phyloP scores from a whole-genome alignment of 2,329 filamentous ascomycete species.

The Aspergillus sp. region DNA sequence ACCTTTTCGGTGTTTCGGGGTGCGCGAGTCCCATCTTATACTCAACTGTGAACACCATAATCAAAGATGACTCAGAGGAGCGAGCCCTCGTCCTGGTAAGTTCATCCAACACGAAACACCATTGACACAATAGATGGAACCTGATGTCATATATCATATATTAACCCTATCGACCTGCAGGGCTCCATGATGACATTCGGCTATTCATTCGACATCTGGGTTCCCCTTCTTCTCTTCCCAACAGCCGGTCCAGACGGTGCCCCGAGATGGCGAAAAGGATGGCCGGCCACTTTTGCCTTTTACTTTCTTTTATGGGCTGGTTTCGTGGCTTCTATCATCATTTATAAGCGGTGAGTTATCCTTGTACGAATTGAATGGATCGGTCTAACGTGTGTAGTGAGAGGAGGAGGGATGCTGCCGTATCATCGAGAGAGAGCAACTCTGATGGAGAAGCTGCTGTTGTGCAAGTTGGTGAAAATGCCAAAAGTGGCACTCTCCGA shows the following conservation, averaged over 20 bases:
- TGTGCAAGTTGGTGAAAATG: not conserved
- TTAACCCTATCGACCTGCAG: conserved; percentile 12
- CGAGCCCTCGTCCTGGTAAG: conserved; percentile 28
- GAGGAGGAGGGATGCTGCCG: conserved; percentile 3
- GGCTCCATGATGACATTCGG: conserved; percentile 42
- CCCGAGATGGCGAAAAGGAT: conserved; percentile 43
- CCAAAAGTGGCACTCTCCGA: not conserved
- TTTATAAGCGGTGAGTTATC: conserved; percentile 4
- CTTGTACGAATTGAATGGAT: too few relatives aligned
- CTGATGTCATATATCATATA: too few relatives aligned
- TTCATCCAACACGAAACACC: too few relatives aligned
- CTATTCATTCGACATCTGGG: conserved; percentile 42
- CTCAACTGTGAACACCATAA: conserved; percentile 38
- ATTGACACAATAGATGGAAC: too few relatives aligned
- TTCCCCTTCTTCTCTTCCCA: conserved; percentile 37
- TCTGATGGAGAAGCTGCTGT: conserved; percentile 4
- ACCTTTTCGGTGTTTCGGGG: conserved; percentile 32
- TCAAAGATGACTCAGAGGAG: conserved; percentile 34
- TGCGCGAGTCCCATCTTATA: conserved; percentile 38
- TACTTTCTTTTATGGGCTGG: conserved; percentile 37
- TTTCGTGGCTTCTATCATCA: conserved; percentile 14
- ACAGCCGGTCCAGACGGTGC: conserved; percentile 36
- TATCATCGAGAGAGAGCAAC: conserved; percentile 1
- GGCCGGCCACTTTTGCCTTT: conserved; percentile 42
- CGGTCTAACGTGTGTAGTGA: conserved; percentile 2